Conservation (phyloP, 2,329 filamentous ascomycete genomes). For the Cyphellophora attinorum region DNA sequence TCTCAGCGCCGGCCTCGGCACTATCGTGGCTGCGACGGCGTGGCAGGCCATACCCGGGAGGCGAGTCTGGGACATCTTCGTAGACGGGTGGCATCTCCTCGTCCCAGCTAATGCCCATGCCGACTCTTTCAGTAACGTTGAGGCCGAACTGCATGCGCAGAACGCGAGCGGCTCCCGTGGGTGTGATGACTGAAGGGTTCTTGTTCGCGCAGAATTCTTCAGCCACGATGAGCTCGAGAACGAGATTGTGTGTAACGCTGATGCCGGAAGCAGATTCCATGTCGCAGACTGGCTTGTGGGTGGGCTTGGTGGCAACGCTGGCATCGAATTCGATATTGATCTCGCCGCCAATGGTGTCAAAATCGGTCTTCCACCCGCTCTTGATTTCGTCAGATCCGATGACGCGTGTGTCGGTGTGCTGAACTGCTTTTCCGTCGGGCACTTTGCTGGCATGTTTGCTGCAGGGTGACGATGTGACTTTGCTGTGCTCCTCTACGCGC, state of each 20-base stretch:
- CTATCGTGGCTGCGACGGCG: constrained; percentile 29
- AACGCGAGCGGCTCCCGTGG: constrained; percentile 83
- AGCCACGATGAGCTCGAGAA: constrained; percentile 87
- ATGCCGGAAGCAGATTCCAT: constrained; percentile 65
- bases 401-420: constrained; percentile 65
- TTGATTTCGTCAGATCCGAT: constrained; percentile 76
- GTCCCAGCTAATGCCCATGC: constrained; percentile 91
- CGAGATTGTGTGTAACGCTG: constrained; percentile 71
- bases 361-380: constrained; percentile 81
- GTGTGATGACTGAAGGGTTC: constrained; percentile 64
- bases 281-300: constrained; percentile 64
- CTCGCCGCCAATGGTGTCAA: constrained; percentile 56
- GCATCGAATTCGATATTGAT: constrained; percentile 74
- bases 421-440: constrained; percentile 58
- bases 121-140: constrained; percentile 69
- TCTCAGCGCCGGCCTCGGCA: constrained; percentile 25
- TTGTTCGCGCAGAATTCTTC: constrained; percentile 71
- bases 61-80: constrained; percentile 80
- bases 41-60: constrained; percentile 55
- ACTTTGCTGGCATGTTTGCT: constrained; percentile 60
- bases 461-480: constrained; percentile 71
- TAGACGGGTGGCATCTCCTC: constrained; percentile 92
- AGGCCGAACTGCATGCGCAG: constrained; percentile 85
- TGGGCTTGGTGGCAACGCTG: constrained; percentile 42
- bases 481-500: constrained; percentile 82